Evolutionary conservation across 768 basidiomycete genomes (phyloP), one percentile per base, ranked within the genome.

Genomic region (Sutorius australiensis): DNA sequence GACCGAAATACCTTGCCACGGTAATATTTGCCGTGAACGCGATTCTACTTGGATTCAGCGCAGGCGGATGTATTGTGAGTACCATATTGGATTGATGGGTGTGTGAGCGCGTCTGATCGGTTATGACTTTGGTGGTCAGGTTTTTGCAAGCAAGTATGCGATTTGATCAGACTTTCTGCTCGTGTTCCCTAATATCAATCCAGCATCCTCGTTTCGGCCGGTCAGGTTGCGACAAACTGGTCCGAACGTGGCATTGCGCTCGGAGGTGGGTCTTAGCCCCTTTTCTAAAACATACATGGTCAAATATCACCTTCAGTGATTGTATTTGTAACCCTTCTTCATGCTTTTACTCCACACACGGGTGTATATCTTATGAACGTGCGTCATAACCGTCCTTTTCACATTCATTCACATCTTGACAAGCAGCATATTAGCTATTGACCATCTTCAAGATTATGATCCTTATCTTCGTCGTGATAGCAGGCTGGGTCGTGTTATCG

Each of bases 401-500:
- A 4, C 12, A 19, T 32, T 4, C 13, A 3, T 31, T 16, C 7
- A 3, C 13, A 0, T 6, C 16, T 30, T n/a, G 42, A 82, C 24
- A 24, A 24, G 37, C 1, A 0, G 0, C 12, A n/a, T 31, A 6
- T 4, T 17, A 65, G 81, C 61, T 65, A 16, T 66, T 84, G 36
- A 73, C 79, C 30, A 54, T 80, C 24, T 81, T 83, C 72, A 84
- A 84, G 61, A 76, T 79, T 5, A 48, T 72, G 13, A 78, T 84
- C 44, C 69, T 84, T 0, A 24, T 79, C n/a, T 75, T 83, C 54
- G 66, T 86, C 40, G 77, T 82, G 1, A 65, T 84, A 38, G 77
- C 81, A 5, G 82, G 83, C 3, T 79, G 82, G 71, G 80, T 80
- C 21, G 85, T 86, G 9, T 74, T 87, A 11, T 76, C 77, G 5